Percentiles rank a stretch among this genome's conserved stretches.
Evolutionary conservation across 352 stramenopile genomes (phyloP).

Genomic region (Globisporangium recalcitrans): DNA sequence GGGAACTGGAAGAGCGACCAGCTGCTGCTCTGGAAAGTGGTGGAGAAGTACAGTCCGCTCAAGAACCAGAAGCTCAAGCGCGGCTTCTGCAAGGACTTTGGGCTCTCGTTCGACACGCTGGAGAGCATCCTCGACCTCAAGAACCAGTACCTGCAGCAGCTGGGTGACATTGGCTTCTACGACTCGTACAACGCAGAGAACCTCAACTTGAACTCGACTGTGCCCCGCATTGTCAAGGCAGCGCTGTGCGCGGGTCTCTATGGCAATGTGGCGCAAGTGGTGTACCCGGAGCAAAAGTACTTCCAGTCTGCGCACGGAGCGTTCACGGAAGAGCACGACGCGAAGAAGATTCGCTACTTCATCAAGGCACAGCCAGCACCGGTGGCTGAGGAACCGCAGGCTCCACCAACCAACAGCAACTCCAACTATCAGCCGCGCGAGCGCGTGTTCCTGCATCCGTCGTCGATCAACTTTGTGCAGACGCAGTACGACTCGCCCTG

Average conservation of each 20-base stretch:
- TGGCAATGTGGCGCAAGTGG: constrained; percentile 72
- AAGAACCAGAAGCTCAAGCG: constrained; percentile 50
- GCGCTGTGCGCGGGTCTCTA: constrained; percentile 80
- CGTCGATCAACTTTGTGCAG: constrained; percentile 87
- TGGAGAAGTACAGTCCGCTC: constrained; percentile 61
- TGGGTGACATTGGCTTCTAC: constrained; percentile 79
- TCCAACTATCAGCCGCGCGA: constrained; percentile 47
- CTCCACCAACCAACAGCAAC: neutral
- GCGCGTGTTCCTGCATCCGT: constrained; percentile 96
- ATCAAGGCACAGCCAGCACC: constrained; percentile 35
- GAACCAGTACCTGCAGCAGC: constrained; percentile 80
- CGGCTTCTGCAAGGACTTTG: constrained; percentile 61
- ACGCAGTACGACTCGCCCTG: constrained; percentile 94
- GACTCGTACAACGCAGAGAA: constrained; percentile 29
- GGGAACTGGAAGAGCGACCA: constrained; percentile 74
- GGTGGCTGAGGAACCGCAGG: constrained; percentile 12
- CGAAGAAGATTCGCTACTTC: constrained; percentile 93
- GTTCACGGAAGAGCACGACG: constrained; percentile 87
- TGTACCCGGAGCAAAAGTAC: constrained; percentile 93
- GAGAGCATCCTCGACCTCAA: constrained; percentile 90
- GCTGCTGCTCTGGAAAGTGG: constrained; percentile 67
- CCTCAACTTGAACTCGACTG: constrained; percentile 55
- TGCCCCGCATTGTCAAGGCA: constrained; percentile 90
- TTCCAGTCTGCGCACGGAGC: constrained; percentile 90
- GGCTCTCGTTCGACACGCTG: constrained; percentile 85